phyloP scores from a whole-genome alignment of 208 protist species.

The Wallacemonas sp. region DNA sequence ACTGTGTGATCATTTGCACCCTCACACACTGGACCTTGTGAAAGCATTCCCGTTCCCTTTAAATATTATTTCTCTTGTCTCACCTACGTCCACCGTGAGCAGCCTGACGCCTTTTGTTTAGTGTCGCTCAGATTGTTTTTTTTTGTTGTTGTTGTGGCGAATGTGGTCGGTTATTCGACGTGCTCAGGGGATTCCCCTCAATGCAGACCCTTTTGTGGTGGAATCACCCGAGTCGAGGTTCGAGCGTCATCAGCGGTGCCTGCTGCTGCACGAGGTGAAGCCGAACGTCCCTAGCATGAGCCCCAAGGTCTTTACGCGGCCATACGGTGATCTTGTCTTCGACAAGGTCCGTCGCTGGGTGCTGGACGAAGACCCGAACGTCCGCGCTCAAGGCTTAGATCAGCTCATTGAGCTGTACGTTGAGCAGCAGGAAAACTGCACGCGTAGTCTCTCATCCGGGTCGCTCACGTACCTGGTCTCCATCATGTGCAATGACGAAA shows the following conservation, averaged over 20 bases:
- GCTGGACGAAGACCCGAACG: slow-evolving; percentile 44
- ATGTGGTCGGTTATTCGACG: slow-evolving; percentile 85
- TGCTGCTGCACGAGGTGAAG: slow-evolving; percentile 75
- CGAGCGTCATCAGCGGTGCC: slow-evolving; percentile 59
- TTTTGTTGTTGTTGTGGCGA: background rate
- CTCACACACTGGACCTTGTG: too few relatives aligned
- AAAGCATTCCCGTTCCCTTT: too few relatives aligned
- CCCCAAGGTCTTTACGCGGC: slow-evolving; percentile 61
- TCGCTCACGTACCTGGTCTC: slow-evolving; percentile 61
- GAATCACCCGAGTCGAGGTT: slow-evolving; percentile 24
- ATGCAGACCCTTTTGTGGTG: slow-evolving; percentile 20
- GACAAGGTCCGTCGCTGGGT: slow-evolving; percentile 78
- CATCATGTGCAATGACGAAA: slow-evolving; percentile 58
- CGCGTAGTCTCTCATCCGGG: slow-evolving; percentile 53
- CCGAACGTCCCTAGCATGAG: slow-evolving; percentile 57
- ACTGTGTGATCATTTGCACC: too few relatives aligned
- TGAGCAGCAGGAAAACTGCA: slow-evolving; percentile 65
- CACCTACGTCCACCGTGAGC: too few relatives aligned
- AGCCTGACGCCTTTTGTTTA: background rate
- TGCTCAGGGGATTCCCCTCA: slow-evolving; percentile 48
- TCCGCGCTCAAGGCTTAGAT: slow-evolving; percentile 65
- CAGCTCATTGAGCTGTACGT: slow-evolving; percentile 73
- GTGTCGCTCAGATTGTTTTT: background rate
- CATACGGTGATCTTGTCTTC: slow-evolving; percentile 67
- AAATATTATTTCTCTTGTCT: too few relatives aligned